Conservation (phyloP, 179 eudicot species). For the Silene vulgaris region DNA sequence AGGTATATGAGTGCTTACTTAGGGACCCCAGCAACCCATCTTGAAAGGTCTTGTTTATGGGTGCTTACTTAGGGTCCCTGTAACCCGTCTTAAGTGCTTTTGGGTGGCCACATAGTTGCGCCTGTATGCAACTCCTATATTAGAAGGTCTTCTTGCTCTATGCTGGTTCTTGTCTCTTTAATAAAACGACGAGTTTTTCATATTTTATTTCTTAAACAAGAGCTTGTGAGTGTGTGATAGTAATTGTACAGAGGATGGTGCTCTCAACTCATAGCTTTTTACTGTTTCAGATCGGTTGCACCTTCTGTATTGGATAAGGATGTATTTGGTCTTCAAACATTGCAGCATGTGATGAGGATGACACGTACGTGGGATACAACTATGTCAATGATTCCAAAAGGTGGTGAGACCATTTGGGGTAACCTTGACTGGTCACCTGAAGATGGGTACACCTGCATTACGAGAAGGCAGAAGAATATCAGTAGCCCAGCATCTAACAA, state of each 20-base stretch:
- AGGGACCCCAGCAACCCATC: background rate
- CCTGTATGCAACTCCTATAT: background rate
- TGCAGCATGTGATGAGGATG: constrained; percentile 87
- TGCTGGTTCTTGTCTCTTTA: background rate
- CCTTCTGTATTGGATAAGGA: constrained; percentile 79
- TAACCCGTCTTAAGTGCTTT: background rate
- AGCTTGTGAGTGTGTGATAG: background rate
- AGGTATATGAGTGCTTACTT: too few relatives aligned
- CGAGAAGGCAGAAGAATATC: constrained; percentile 45
- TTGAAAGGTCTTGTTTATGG: background rate
- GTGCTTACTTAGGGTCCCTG: background rate
- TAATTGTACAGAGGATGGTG: background rate
- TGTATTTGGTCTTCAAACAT: constrained; percentile 74
- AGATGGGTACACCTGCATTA: constrained; percentile 54
- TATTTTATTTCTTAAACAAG: background rate
- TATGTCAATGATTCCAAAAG: constrained; percentile 96
- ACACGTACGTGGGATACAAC: constrained; percentile 98
- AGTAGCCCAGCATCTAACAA: constrained; percentile 30
- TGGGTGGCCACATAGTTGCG: background rate
- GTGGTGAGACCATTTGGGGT: constrained; percentile 97
- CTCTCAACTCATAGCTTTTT: constrained; percentile 9
- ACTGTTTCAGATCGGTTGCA: constrained; percentile 63
- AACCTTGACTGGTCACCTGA: constrained; percentile 98
- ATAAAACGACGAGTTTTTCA: background rate
- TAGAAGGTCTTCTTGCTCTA: background rate